Evolutionary conservation across 208 protist species (phyloP), one percentile per base, ranked within the genome.

Genomic region (Phytomonas francai): DNA sequence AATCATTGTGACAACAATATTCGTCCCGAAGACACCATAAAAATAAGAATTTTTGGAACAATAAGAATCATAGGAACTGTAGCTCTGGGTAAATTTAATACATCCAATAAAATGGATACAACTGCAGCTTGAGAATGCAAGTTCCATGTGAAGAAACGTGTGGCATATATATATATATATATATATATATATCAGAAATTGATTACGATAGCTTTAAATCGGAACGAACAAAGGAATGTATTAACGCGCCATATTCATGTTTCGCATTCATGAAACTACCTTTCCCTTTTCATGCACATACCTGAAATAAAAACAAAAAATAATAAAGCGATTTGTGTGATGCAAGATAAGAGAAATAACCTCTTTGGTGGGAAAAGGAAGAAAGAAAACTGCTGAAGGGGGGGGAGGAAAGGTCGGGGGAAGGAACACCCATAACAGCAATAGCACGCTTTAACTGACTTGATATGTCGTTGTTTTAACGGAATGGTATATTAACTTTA

Each of bases 191-290:
- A n/a, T n/a, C 51, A 70, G 27, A 27, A 65, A 45, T 65, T 30
- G 31, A 25, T 65, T 65, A 61, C 25, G 36, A 11, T 57, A 66
- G 27, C 27, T 12, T 31, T 60, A 57, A 71, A 54, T 58, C 66
- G 64, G 70, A 51, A 74, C 32, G 34, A 72, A 32, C 57, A 74
- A 64, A 42, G 0, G 65, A 67, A 76, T 5, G 45, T 8, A 54
- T 54, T 54, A 54, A 7, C 22, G 45, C 11, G 19, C 25, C 45
- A 19, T 54, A 54, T 25, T 5, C 45, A 54, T 25, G 45, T 22
- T 54, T 25, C 45, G 25, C 19, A 54, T 25, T 54, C 11, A 54
- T 22, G 19, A 54, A 54, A 54, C 16, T 19, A 54, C 25, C 6
- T 54, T 54, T 25, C 45, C 19, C 16, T 54, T 54, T 54, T 54